Evolutionary conservation across 2,329 filamentous ascomycete genomes (phyloP).

Genomic region (Microdochium bolleyi): DNA sequence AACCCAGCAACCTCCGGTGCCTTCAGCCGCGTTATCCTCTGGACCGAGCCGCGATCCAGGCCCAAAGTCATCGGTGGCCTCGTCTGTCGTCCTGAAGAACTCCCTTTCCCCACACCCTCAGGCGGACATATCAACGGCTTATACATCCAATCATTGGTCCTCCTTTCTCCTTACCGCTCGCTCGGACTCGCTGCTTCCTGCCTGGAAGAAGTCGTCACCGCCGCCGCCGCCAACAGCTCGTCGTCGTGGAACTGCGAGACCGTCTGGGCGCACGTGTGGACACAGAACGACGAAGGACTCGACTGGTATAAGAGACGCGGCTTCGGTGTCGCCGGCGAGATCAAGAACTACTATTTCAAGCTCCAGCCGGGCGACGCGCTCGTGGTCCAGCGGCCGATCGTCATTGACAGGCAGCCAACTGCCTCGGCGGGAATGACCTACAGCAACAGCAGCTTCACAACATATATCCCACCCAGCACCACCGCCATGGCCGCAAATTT

Average conservation of each 20-base stretch:
- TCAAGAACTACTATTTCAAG: conserved; percentile 54
- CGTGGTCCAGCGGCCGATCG: conserved; percentile 42
- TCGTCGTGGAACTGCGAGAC: conserved; percentile 28
- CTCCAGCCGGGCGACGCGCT: conserved; percentile 54
- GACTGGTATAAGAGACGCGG: conserved; percentile 54
- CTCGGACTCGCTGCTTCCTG: conserved; percentile 52
- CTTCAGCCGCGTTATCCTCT: conserved; percentile 54
- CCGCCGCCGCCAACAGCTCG: conserved; percentile 21
- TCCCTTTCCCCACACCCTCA: conserved; percentile 20
- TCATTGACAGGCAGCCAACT: conserved; percentile 14
- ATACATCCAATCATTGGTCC: conserved; percentile 57
- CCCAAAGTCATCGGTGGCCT: conserved; percentile 52
- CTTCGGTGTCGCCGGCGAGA: conserved; percentile 37
- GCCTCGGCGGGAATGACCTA: conserved; percentile 1
- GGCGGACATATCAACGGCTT: conserved; percentile 33
- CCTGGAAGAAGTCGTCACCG: conserved; percentile 40
- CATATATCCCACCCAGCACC: conserved; percentile 9
- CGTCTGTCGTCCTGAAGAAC: conserved; percentile 54
- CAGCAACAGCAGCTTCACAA: conserved; percentile 1
- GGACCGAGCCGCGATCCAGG: conserved; percentile 32
- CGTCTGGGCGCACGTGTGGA: conserved; percentile 62
- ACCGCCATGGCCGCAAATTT: conserved; percentile 19
- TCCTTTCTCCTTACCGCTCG: conserved; percentile 55
- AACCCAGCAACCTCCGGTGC: conserved; percentile 39
- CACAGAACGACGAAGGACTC: conserved; percentile 54